Evolutionary conservation across 768 basidiomycete species (phyloP).

Genomic region (Auriscalpium microsporum): DNA sequence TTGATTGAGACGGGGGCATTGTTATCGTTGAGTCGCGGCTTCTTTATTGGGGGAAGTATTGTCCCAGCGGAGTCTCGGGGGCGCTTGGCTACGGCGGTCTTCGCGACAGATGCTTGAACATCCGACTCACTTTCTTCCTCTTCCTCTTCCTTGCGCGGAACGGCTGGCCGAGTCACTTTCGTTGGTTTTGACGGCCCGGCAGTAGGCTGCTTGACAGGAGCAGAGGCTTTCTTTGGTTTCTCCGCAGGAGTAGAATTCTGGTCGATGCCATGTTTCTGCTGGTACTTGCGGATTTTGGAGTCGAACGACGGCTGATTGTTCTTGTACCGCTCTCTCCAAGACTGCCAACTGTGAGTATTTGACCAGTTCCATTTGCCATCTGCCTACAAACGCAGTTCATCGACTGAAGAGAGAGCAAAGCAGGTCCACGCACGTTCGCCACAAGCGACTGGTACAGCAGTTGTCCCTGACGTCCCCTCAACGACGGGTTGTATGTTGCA

Average conservation of each 20-base stretch:
- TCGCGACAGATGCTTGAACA: neutral
- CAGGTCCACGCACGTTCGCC: conserved; percentile 34
- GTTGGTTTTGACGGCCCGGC: too few relatives aligned
- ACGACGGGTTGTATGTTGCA: conserved; percentile 36
- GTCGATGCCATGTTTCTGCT: conserved; percentile 23
- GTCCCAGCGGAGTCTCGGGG: neutral
- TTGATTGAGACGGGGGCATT: neutral
- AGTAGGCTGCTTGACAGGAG: neutral
- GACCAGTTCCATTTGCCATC: conserved; percentile 42
- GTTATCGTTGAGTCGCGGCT: neutral
- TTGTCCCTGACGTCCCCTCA: conserved; percentile 37
- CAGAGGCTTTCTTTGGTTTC: neutral
- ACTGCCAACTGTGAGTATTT: conserved; percentile 44
- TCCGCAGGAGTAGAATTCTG: neutral
- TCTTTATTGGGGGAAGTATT: neutral
- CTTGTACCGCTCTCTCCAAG: conserved; percentile 57
- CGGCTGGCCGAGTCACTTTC: neutral
- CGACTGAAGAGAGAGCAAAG: neutral
- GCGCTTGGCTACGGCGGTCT: neutral
- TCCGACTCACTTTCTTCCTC: neutral
- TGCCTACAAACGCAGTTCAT: conserved; percentile 22
- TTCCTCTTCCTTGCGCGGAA: neutral
- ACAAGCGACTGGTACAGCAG: conserved; percentile 34
- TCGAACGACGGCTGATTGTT: conserved; percentile 38
- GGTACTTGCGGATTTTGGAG: conserved; percentile 31